Percentiles rank a stretch among this genome's conserved stretches.
Evolutionary conservation across 768 basidiomycete species (phyloP).

Genomic region (Boletellus ananas): DNA sequence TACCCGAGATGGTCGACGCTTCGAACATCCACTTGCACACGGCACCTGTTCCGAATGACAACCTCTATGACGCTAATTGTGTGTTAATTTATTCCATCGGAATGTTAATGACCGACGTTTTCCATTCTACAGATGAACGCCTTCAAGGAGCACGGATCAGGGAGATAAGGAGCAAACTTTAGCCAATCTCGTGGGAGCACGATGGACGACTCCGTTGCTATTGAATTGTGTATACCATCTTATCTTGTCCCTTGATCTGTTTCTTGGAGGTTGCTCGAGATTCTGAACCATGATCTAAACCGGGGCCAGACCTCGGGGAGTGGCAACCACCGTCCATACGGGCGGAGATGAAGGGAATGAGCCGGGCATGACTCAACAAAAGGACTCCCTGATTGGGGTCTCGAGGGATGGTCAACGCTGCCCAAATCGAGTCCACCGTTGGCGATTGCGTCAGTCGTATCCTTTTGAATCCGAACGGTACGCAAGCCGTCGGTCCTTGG

Average conservation of each 20-base stretch:
- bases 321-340: neutral
- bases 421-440: neutral
- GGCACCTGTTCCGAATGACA: constrained; percentile 65
- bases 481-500: neutral
- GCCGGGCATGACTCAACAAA: constrained; percentile 8
- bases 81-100: constrained; percentile 26
- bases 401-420: neutral
- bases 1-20: constrained; percentile 88
- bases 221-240: constrained; percentile 2
- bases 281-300: neutral
- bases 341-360: neutral
- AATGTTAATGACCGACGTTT: neutral
- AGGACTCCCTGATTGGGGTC: constrained; percentile 6
- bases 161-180: constrained; percentile 39
- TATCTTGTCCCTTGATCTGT: neutral
- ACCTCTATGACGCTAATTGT: constrained; percentile 83
- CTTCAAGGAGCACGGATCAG: constrained; percentile 42
- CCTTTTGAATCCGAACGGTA: too few species aligned
- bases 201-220: neutral
- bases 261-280: neutral
- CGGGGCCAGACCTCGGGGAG: neutral
- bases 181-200: constrained; percentile 1
- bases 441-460: neutral
- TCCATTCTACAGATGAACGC: constrained; percentile 36
- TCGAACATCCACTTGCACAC: constrained; percentile 63